Evolutionary conservation across 306 rosid species (phyloP).

Genomic region (Carpinus viminea): DNA sequence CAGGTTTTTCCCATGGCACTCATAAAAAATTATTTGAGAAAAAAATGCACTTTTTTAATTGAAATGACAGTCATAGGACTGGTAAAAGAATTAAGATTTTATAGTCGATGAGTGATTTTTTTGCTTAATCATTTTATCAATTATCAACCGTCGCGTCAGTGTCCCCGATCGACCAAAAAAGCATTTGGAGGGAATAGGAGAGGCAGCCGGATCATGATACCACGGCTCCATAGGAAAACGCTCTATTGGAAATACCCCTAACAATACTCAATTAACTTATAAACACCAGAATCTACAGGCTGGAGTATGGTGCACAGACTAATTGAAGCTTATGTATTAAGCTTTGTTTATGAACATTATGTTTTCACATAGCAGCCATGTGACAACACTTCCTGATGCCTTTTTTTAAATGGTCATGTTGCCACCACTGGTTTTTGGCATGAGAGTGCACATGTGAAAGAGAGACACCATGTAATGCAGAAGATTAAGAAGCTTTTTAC

Average conservation of each 20-base stretch:
- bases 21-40: neutral
- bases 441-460: constrained; percentile 31
- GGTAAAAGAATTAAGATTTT: too few relatives aligned
- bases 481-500: neutral
- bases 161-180: too few relatives aligned
- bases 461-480: constrained; percentile 16
- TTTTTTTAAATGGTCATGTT: constrained; percentile 8
- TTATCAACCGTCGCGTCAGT: too few relatives aligned
- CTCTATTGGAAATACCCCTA: too few relatives aligned
- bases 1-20: constrained; percentile 17
- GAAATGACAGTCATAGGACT: too few relatives aligned
- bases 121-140: too few relatives aligned
- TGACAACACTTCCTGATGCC: constrained; percentile 7
- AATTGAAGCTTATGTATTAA: constrained; percentile 16
- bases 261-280: neutral
- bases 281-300: neutral
- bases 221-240: too few relatives aligned
- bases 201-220: too few relatives aligned
- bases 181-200: too few relatives aligned
- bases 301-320: constrained; percentile 22
- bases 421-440: constrained; percentile 21
- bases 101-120: too few relatives aligned
- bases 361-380: constrained; percentile 28
- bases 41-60: too few relatives aligned
- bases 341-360: constrained; percentile 17